These are phyloP conservation scores for Podaxis rugospora DNA, from an alignment of 768 basidiomycete genomes.

Conservation along the genomic window DNA sequence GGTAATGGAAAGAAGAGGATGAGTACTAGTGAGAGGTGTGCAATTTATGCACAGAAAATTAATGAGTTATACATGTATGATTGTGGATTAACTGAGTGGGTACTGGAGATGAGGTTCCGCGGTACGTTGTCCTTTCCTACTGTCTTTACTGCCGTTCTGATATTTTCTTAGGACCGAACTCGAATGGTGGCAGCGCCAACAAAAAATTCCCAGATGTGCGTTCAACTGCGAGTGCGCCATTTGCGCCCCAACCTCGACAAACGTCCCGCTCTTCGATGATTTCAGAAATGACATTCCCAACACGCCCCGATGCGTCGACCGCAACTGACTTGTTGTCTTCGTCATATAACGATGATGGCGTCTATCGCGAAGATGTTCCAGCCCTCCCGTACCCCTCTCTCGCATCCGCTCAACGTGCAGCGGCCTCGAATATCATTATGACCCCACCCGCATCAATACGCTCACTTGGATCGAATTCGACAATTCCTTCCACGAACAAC, in stretches of 20 bases:
- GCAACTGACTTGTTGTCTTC: slow-evolving; percentile 66
- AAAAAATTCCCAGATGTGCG: slow-evolving; percentile 14
- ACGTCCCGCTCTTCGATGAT: slow-evolving; percentile 67
- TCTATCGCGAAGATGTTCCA: slow-evolving; percentile 48
- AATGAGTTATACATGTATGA: slow-evolving; percentile 75
- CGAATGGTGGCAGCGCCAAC: not conserved
- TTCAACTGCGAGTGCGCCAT: slow-evolving; percentile 35
- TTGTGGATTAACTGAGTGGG: slow-evolving; percentile 78
- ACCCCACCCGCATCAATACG: slow-evolving; percentile 50
- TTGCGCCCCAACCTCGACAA: slow-evolving; percentile 56
- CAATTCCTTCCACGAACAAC: slow-evolving; percentile 15
- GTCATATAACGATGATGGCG: slow-evolving; percentile 36
- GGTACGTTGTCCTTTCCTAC: slow-evolving; percentile 33
- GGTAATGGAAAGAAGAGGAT: not conserved
- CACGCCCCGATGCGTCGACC: slow-evolving; percentile 69
- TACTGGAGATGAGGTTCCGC: slow-evolving; percentile 48
- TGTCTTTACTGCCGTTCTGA: not conserved
- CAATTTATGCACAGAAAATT: slow-evolving; percentile 76
- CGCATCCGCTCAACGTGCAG: slow-evolving; percentile 32
- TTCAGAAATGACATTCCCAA: slow-evolving; percentile 77
- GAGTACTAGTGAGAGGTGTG: slow-evolving; percentile 52
- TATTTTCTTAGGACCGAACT: slow-evolving; percentile 24
- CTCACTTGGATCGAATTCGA: slow-evolving; percentile 37
- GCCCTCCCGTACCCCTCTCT: slow-evolving; percentile 78
- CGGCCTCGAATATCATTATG: slow-evolving; percentile 27